Percentiles rank a stretch among this genome's conserved stretches.
Conservation (phyloP, 768 basidiomycete genomes). For the Xanthoconium purpureum region DNA sequence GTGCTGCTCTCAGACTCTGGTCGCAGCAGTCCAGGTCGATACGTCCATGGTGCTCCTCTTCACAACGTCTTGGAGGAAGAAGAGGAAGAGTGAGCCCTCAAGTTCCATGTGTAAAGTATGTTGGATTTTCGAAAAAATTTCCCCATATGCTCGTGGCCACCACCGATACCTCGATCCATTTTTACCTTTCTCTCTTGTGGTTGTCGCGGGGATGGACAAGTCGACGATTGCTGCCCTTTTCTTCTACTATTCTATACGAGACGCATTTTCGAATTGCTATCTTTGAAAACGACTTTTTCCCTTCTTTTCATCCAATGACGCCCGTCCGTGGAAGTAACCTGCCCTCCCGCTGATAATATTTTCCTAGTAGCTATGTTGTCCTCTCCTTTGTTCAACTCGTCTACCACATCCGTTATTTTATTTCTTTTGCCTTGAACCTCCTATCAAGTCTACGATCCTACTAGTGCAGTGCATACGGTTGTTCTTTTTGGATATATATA, state of each 20-base stretch:
- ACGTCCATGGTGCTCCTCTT: constrained; percentile 80
- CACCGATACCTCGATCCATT: constrained; percentile 25
- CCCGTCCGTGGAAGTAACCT: constrained; percentile 12
- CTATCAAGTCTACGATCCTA: constrained; percentile 1
- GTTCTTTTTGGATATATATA: constrained; percentile 18
- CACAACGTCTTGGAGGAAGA: constrained; percentile 86
- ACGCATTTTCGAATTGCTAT: constrained; percentile 10
- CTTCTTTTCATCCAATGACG: constrained; percentile 23
- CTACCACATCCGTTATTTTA: background rate
- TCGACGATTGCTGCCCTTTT: constrained; percentile 1
- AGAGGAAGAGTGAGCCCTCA: constrained; percentile 38
- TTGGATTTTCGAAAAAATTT: constrained; percentile 7
- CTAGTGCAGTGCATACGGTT: constrained; percentile 20
- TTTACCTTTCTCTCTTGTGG: background rate
- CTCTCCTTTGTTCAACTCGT: constrained; percentile 12
- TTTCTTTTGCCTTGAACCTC: background rate
- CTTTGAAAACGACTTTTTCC: constrained; percentile 4
- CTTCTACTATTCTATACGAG: constrained; percentile 3
- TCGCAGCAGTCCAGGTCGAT: constrained; percentile 64
- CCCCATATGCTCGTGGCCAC: constrained; percentile 14
- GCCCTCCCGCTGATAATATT: constrained; percentile 22
- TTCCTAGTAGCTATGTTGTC: constrained; percentile 24
- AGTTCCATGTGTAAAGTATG: constrained; percentile 20
- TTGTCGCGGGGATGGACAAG: constrained; percentile 13
- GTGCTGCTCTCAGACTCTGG: constrained; percentile 46